These are phyloP conservation scores for Ophiostoma ulmi DNA, from an alignment of 2,329 filamentous ascomycete species.

Conservation along the genomic window DNA sequence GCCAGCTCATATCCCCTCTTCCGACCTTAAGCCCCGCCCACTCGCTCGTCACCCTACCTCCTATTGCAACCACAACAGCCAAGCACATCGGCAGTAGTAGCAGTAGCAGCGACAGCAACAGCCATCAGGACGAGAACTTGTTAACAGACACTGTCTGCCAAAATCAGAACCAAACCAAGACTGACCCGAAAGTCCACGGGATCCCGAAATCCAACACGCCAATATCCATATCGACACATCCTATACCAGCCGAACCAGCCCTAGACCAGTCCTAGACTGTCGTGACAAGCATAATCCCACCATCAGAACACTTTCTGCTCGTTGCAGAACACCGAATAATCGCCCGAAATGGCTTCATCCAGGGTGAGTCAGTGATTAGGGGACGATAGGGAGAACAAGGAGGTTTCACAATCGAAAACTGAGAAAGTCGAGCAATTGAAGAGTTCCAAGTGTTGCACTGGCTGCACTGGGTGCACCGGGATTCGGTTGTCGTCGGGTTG, in stretches of 20 bases:
- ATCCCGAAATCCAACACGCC: not conserved
- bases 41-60: slow-evolving; percentile 9
- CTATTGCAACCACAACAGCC: not conserved
- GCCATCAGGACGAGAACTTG: not conserved
- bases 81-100: not conserved
- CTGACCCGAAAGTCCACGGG: not conserved
- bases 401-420: too few relatives aligned
- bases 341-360: slow-evolving; percentile 34
- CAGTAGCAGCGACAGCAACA: not conserved
- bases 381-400: not conserved
- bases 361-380: slow-evolving; percentile 25
- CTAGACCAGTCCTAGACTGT: not conserved
- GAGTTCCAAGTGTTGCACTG: not conserved
- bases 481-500: slow-evolving; percentile 17
- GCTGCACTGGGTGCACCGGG: not conserved
- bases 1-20: not conserved
- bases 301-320: not conserved
- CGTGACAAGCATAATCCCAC: not conserved
- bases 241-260: not conserved
- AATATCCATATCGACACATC: slow-evolving; percentile 4
- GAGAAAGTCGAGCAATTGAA: not conserved
- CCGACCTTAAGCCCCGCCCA: slow-evolving; percentile 6
- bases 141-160: not conserved
- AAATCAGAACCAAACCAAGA: not conserved
- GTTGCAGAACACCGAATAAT: not conserved